phyloP scores from a whole-genome alignment of 768 basidiomycete species.

The Termitomyces sp. region DNA sequence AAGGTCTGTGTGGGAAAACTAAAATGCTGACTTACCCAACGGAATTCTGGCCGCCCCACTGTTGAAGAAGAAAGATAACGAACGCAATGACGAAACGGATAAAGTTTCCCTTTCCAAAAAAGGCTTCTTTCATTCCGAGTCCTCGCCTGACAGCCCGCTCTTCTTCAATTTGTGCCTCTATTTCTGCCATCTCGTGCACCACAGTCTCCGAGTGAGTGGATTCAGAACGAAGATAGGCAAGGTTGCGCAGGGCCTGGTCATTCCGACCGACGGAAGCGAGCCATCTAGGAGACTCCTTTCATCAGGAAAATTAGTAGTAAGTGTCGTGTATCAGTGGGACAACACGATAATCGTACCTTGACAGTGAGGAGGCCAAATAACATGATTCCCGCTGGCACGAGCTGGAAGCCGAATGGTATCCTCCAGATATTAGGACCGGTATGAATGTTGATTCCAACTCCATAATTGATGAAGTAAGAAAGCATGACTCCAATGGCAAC shows the following conservation, averaged over 20 bases:
- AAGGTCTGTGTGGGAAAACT: neutral
- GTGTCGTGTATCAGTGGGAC: neutral
- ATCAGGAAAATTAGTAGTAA: neutral
- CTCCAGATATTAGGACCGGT: slow-evolving; percentile 52
- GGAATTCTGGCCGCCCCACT: slow-evolving; percentile 83
- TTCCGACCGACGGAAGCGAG: slow-evolving; percentile 57
- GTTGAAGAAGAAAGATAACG: slow-evolving; percentile 72
- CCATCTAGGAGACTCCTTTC: slow-evolving; percentile 71
- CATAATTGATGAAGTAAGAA: slow-evolving; percentile 75
- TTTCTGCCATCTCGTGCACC: slow-evolving; percentile 67
- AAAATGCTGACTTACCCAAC: slow-evolving; percentile 39
- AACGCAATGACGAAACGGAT: slow-evolving; percentile 84
- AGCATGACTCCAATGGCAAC: slow-evolving; percentile 81
- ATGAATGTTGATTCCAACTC: slow-evolving; percentile 48
- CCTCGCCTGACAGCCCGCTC: slow-evolving; percentile 63
- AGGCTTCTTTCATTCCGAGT: slow-evolving; percentile 63
- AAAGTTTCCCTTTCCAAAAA: slow-evolving; percentile 77
- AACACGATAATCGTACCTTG: slow-evolving; percentile 28
- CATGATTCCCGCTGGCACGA: slow-evolving; percentile 63
- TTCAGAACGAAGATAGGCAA: slow-evolving; percentile 59
- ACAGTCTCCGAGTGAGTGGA: slow-evolving; percentile 35
- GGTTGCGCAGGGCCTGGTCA: slow-evolving; percentile 48
- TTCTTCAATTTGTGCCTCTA: slow-evolving; percentile 73
- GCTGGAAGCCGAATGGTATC: slow-evolving; percentile 69
- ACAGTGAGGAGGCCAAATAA: slow-evolving; percentile 59